These are phyloP conservation scores for Cercophora newfieldiana DNA, from an alignment of 495 filamentous ascomycete species.

Conservation along the genomic window DNA sequence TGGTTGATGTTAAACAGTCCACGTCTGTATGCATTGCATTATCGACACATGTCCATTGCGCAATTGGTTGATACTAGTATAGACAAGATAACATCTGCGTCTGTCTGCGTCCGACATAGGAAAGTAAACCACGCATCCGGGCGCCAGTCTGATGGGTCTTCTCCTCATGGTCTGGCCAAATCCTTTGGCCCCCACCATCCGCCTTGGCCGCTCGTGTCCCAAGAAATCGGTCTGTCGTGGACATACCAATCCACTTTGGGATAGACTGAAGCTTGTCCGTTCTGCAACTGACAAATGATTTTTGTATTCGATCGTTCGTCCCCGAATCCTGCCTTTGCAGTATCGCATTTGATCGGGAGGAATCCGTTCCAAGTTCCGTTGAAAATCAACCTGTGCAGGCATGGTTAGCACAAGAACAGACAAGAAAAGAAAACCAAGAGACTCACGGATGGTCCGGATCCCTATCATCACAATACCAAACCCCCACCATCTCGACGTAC, in stretches of 20 bases:
- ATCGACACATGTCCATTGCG: too few species aligned
- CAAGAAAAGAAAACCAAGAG: neutral
- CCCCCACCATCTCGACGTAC: neutral
- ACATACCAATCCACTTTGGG: conserved; percentile 7
- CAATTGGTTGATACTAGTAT: too few species aligned
- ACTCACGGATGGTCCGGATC: neutral
- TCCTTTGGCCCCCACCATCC: conserved; percentile 1
- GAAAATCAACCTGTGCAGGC: neutral
- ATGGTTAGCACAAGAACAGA: neutral
- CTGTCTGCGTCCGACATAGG: too few species aligned
- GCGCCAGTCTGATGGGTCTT: too few species aligned
- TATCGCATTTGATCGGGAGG: neutral
- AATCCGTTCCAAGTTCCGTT: conserved; percentile 10
- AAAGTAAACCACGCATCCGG: too few species aligned
- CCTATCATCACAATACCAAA: conserved; percentile 15
- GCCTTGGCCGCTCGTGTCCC: neutral
- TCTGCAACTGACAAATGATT: neutral
- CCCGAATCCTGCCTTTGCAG: neutral
- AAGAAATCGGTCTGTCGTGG: conserved; percentile 1
- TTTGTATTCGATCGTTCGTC: neutral
- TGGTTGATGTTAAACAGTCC: too few species aligned
- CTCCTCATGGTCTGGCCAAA: neutral
- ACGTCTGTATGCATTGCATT: too few species aligned
- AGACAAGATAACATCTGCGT: neutral
- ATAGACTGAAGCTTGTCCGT: neutral